Conservation (phyloP, 2,329 filamentous ascomycete genomes). For the Trichoderma endophyticum region DNA sequence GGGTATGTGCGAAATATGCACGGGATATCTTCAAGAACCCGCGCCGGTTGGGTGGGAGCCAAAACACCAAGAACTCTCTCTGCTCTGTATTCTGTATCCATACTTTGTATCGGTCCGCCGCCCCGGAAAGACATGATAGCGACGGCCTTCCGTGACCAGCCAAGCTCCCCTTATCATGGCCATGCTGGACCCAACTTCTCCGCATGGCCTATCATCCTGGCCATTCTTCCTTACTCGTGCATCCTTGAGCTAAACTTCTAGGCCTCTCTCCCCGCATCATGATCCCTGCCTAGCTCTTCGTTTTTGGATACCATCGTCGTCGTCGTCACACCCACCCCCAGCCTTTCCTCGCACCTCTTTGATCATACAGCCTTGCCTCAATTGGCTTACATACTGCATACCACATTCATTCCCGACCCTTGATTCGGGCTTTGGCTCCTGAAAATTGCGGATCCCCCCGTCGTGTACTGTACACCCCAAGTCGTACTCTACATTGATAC, state of each 20-base stretch:
- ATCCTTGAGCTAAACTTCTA: not conserved
- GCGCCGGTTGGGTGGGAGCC: not conserved
- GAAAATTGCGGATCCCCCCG: not conserved
- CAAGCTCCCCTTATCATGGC: not conserved
- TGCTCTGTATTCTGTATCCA: not conserved
- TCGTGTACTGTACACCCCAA: not conserved
- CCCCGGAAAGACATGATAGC: not conserved
- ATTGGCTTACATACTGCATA: slow-evolving; percentile 3
- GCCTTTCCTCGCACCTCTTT: slow-evolving; percentile 1
- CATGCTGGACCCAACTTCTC: not conserved
- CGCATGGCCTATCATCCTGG: not conserved
- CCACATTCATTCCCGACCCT: not conserved
- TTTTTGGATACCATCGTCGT: not conserved
- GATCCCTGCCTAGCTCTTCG: slow-evolving; percentile 2
- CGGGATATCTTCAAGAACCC: not conserved
- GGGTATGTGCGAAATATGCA: not conserved
- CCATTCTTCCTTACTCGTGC: slow-evolving; percentile 9
- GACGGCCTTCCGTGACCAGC: not conserved
- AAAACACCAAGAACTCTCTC: not conserved
- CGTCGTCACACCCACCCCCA: slow-evolving; percentile 14
- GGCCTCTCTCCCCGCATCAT: slow-evolving; percentile 13
- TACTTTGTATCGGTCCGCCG: not conserved
- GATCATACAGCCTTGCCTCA: slow-evolving; percentile 5
- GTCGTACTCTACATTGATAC: not conserved
- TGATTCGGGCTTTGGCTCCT: not conserved